Percentiles rank a stretch among this genome's conserved stretches.
phyloP scores from a whole-genome alignment of 2,329 filamentous ascomycete genomes.

The Aspergillus fischeri region DNA sequence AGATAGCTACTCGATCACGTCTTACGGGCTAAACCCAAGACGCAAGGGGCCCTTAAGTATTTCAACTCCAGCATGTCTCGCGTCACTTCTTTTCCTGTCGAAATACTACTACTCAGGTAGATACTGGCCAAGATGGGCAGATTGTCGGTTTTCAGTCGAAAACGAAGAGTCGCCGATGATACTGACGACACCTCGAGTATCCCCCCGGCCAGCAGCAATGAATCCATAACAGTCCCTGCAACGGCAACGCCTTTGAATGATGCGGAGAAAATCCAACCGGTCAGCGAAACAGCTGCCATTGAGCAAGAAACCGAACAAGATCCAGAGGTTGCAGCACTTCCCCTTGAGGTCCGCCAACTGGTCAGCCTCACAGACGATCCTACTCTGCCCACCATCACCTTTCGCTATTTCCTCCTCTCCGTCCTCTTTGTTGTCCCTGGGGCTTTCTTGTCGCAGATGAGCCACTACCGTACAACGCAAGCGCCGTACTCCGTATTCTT shows the following conservation, averaged over 20 bases:
- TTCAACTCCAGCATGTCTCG: no score
- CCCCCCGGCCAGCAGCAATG: not conserved
- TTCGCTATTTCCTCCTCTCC: conserved; percentile 56
- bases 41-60: no score
- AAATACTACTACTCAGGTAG: not conserved
- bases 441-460: conserved; percentile 56
- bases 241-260: conserved; percentile 5
- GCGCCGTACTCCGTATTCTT: conserved; percentile 60
- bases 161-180: not conserved
- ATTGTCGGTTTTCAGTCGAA: conserved; percentile 1
- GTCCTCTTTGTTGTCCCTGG: conserved; percentile 55
- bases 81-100: no score
- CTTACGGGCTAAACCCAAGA: no score
- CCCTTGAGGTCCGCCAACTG: conserved; percentile 53
- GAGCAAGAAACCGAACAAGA: conserved; percentile 40
- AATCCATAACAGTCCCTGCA: not conserved
- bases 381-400: conserved; percentile 53
- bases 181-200: not conserved
- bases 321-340: conserved; percentile 51
- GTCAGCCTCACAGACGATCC: conserved; percentile 57
- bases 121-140: conserved; percentile 2
- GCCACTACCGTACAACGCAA: conserved; percentile 54
- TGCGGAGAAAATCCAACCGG: conserved; percentile 15
- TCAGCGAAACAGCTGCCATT: not conserved
- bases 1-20: no score